Percentiles rank a stretch among this genome's conserved stretches.
Evolutionary conservation across 2,329 filamentous ascomycete genomes (phyloP).

Genomic region (Colletotrichum lindemuthianum): DNA sequence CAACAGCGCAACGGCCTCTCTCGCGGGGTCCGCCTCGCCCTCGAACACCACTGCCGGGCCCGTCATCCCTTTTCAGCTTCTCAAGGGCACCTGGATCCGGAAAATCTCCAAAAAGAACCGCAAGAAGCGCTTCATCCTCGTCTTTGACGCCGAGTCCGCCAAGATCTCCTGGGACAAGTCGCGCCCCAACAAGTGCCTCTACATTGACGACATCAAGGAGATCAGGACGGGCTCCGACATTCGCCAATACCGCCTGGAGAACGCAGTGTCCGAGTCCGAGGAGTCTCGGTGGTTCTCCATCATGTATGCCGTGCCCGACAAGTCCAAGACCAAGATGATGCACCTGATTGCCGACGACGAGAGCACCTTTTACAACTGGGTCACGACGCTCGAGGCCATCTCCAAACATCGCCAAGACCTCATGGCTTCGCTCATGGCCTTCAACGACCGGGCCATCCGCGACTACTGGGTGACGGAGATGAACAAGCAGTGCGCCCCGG

Average conservation of each 20-base stretch:
- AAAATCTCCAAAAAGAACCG: conserved; percentile 89
- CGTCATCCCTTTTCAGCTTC: conserved; percentile 79
- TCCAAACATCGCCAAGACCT: conserved; percentile 87
- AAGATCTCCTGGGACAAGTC: conserved; percentile 89
- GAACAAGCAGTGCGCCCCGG: conserved; percentile 67
- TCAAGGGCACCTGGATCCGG: conserved; percentile 79
- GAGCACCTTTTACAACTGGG: conserved; percentile 81
- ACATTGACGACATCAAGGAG: conserved; percentile 95
- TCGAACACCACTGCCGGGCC: conserved; percentile 67
- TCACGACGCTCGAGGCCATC: conserved; percentile 82
- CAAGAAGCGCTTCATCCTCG: conserved; percentile 74
- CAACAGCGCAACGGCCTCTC: conserved; percentile 58
- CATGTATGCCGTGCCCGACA: conserved; percentile 82
- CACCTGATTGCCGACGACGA: conserved; percentile 85
- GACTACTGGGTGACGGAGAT: conserved; percentile 90
- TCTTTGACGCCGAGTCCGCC: conserved; percentile 83
- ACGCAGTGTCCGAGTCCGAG: conserved; percentile 72
- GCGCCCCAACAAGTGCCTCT: conserved; percentile 84
- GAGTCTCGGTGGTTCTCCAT: conserved; percentile 89
- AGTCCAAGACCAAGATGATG: conserved; percentile 85
- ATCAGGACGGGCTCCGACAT: conserved; percentile 86
- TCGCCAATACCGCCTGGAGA: conserved; percentile 88
- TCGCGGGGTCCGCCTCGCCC: conserved; percentile 52
- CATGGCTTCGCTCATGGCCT: conserved; percentile 89
- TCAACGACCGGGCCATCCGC: conserved; percentile 82